Conservation (phyloP, 345 rosid genomes). For the Citrus sp. region DNA sequence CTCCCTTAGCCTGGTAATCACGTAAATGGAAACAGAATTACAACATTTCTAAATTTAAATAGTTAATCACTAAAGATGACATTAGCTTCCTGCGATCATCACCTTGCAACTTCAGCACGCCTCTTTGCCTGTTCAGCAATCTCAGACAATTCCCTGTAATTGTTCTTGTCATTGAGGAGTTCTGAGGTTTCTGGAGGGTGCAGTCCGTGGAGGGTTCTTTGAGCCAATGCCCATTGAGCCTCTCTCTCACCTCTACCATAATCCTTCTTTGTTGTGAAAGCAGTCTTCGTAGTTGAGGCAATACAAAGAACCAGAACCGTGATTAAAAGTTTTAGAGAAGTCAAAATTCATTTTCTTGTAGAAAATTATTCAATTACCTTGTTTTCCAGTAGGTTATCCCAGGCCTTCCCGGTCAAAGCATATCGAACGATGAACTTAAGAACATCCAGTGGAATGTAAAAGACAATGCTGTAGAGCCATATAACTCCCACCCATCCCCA, state of each 20-base stretch:
- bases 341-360: background rate
- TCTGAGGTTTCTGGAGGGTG: slow-evolving; percentile 51
- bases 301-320: background rate
- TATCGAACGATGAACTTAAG: slow-evolving; percentile 72
- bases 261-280: slow-evolving; percentile 89
- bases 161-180: slow-evolving; percentile 53
- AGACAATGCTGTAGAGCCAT: slow-evolving; percentile 77
- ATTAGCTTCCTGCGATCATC: slow-evolving; percentile 1
- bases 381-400: slow-evolving; percentile 75
- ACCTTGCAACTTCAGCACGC: slow-evolving; percentile 93
- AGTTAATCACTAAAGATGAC: background rate
- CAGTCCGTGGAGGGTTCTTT: slow-evolving; percentile 81
- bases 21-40: background rate
- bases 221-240: slow-evolving; percentile 90
- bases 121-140: slow-evolving; percentile 90
- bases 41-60: background rate
- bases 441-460: slow-evolving; percentile 73
- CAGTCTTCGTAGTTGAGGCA: slow-evolving; percentile 45
- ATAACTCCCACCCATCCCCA: slow-evolving; percentile 98
- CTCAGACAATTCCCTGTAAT: slow-evolving; percentile 67
- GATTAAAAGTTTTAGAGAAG: background rate
- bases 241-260: slow-evolving; percentile 80
- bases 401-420: slow-evolving; percentile 74
- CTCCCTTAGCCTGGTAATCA: slow-evolving; percentile 65
- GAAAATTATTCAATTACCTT: slow-evolving; percentile 41